Base-by-base conservation (phyloP, 495 filamentous ascomycete genomes). In the Daldinia loculata region DNA sequence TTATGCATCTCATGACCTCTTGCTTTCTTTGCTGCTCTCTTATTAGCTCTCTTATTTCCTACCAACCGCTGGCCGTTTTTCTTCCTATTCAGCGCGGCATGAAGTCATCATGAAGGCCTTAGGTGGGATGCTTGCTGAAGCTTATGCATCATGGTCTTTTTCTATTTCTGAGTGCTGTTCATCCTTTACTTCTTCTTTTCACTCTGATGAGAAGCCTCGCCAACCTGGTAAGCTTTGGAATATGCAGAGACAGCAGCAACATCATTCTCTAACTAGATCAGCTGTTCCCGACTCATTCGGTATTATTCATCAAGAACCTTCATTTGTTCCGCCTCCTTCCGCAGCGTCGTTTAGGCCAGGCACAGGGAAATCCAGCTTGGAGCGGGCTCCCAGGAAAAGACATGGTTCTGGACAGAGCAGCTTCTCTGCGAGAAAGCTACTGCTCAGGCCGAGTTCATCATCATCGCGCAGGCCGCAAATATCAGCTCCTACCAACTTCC, bases 401-500 rank as follows among this genome's bases (percentile, higher is more conserved):
- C 64, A 76, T 43, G 69, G 75, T 57, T 76, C 78, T 22, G 67
- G 65, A 61, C 72, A 77, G 63, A 76, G 72, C 17, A 77, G 73
- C 58, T 76, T 76, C 68, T 75, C 80, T 19, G 64, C 62, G 48
- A 80, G 71, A 70, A 79, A 67, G 58, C 72, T 74, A 32, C 74
- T 78, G 59, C 71, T 41, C 38, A 62, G 76, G 15, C 77, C 80
- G 34, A 71, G 76, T 61, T 78, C 81, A 15, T 77, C 82, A 22
- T 66, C 67, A 56, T 67, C 76, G 66, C 83, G 79, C 71, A 78
- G 81, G 69, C 77, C 81, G 72, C 78, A 78, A 34, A 85, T 85
- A 74, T 85, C 83, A 22, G 76, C 75, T 45, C 83, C 83, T 11
- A 80, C 81, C 15, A 77, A 85, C 69, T 85, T 85, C 66, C 83